phyloP scores from a whole-genome alignment of 768 basidiomycete genomes.

The Tricholoma bakamatsutake region DNA sequence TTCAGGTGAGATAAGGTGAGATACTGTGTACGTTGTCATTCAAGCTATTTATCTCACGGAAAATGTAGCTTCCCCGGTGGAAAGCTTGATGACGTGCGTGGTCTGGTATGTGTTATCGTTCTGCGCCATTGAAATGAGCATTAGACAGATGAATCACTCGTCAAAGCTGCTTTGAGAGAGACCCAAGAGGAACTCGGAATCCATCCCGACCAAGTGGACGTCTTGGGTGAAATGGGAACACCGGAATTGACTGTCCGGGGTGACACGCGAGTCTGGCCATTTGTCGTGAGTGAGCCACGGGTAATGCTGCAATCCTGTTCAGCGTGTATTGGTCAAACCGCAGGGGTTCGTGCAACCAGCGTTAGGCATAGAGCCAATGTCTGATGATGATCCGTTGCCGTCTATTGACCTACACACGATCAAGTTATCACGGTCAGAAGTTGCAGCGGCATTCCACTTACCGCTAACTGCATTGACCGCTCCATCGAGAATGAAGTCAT shows the following conservation, averaged over 20 bases:
- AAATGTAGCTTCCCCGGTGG: conserved; percentile 68
- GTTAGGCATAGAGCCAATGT: conserved; percentile 9
- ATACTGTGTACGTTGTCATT: background rate
- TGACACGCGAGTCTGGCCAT: conserved; percentile 66
- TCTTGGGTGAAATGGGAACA: conserved; percentile 61
- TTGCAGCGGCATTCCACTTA: conserved; percentile 66
- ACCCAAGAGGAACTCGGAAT: conserved; percentile 72
- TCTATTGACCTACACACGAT: conserved; percentile 52
- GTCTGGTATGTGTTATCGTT: background rate
- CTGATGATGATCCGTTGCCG: conserved; percentile 45
- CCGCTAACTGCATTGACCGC: conserved; percentile 49
- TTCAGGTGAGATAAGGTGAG: conserved; percentile 79
- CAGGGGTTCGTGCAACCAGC: conserved; percentile 36
- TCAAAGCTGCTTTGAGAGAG: conserved; percentile 62
- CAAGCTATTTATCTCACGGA: background rate
- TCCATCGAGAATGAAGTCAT: conserved; percentile 40
- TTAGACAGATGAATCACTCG: conserved; percentile 47
- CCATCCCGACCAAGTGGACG: conserved; percentile 49
- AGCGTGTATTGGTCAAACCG: background rate
- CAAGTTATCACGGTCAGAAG: conserved; percentile 53
- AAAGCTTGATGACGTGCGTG: conserved; percentile 53
- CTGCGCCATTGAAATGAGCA: background rate
- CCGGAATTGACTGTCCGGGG: conserved; percentile 53
- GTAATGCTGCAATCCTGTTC: background rate
- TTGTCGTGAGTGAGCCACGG: conserved; percentile 48